Percentiles rank a stretch among this genome's conserved stretches.
These are phyloP conservation scores for Diddensiella caesifluorescens DNA, from an alignment of 805 yeast species.

Conservation along the genomic window DNA sequence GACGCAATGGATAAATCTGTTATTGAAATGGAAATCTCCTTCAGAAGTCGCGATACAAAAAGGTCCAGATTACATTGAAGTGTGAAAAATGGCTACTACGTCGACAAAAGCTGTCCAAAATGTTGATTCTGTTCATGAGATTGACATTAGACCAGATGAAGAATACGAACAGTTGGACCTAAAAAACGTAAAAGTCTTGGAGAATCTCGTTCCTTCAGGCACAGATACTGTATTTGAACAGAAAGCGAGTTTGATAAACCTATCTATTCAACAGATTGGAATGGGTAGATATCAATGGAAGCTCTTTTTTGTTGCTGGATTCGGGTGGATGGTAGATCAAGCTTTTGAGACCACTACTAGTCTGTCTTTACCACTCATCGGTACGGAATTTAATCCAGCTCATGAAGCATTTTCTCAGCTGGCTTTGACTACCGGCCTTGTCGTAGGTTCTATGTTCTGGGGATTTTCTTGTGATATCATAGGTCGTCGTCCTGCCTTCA, in stretches of 20 bases:
- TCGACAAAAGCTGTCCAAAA: too few species aligned
- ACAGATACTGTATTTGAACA: conserved; percentile 9
- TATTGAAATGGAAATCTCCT: too few species aligned
- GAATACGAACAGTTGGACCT: neutral
- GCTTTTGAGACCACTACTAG: conserved; percentile 43
- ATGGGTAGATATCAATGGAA: conserved; percentile 38
- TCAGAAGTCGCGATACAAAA: too few species aligned
- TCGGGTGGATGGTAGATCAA: conserved; percentile 49
- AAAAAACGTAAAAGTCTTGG: conserved; percentile 2
- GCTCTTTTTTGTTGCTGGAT: conserved; percentile 45
- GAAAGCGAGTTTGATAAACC: conserved; percentile 6
- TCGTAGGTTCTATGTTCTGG: conserved; percentile 51
- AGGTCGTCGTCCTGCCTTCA: conserved; percentile 50
- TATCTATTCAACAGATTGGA: conserved; percentile 5
- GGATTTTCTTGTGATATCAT: conserved; percentile 51
- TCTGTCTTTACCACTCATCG: conserved; percentile 43
- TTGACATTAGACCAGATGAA: too few species aligned
- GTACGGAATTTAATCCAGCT: conserved; percentile 35
- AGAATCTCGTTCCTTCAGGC: conserved; percentile 8
- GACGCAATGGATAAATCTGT: too few species aligned
- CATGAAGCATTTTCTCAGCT: conserved; percentile 26
- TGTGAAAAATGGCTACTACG: too few species aligned
- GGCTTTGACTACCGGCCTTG: conserved; percentile 35
- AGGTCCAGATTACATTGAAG: too few species aligned
- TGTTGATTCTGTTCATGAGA: too few species aligned